phyloP scores from a whole-genome alignment of 345 rosid species.

The Odontarrhena argentea region DNA sequence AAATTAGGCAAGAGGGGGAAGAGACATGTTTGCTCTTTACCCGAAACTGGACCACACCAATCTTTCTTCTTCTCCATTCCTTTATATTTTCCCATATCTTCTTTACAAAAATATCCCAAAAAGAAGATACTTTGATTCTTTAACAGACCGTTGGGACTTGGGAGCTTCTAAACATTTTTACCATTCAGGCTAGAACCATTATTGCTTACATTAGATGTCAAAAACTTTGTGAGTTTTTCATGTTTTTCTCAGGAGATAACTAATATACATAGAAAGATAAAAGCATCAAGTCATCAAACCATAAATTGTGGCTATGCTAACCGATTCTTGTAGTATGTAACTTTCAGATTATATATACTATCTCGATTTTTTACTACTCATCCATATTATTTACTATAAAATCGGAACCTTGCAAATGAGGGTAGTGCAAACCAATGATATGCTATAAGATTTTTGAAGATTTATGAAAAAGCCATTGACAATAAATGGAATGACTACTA shows the following conservation, averaged over 20 bases:
- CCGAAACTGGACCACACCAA: constrained; percentile 36
- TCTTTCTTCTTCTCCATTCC: constrained; percentile 28
- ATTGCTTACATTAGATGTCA: neutral
- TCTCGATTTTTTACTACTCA: too few species aligned
- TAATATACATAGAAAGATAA: too few species aligned
- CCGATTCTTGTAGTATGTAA: too few species aligned
- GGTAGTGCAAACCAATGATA: neutral
- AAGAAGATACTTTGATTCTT: constrained; percentile 6
- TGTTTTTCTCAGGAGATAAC: too few species aligned
- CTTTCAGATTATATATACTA: too few species aligned
- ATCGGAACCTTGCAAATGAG: neutral
- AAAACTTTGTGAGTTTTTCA: too few species aligned
- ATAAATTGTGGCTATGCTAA: too few species aligned
- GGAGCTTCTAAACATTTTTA: constrained; percentile 10
- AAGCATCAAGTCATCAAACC: too few species aligned
- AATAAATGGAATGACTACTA: neutral
- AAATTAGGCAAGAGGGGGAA: constrained; percentile 23
- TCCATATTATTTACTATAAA: neutral
- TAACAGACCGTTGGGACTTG: neutral
- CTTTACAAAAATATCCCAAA: constrained; percentile 22
- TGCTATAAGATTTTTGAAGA: neutral
- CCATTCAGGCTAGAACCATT: constrained; percentile 5
- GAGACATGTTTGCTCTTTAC: constrained; percentile 40
- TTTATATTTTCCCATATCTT: constrained; percentile 12
- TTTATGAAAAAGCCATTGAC: neutral